Conservation (phyloP, 495 filamentous ascomycete genomes). For the Alectoria sarmentosa region DNA sequence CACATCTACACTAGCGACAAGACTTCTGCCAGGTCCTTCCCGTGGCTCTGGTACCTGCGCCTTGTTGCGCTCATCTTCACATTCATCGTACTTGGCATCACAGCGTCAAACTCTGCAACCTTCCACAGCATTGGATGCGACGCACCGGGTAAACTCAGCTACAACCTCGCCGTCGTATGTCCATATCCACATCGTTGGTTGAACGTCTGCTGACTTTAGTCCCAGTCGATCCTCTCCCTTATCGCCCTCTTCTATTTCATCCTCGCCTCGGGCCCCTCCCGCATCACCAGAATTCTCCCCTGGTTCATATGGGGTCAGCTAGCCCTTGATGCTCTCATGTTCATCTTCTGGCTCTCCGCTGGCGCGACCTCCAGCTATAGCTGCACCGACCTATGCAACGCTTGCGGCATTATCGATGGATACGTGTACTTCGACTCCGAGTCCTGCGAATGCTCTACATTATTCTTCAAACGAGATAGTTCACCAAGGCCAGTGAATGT, state of each 20-base stretch:
- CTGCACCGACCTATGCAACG: conserved; percentile 24
- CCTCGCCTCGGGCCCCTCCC: conserved; percentile 22
- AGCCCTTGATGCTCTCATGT: conserved; percentile 22
- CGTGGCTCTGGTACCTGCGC: conserved; percentile 23
- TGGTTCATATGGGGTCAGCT: conserved; percentile 21
- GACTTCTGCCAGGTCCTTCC: conserved; percentile 17
- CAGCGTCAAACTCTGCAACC: conserved; percentile 14
- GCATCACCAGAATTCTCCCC: conserved; percentile 18
- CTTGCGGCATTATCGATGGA: conserved; percentile 9
- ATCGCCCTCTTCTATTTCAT: conserved; percentile 20
- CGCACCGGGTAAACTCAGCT: conserved; percentile 18
- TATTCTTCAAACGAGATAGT: conserved; percentile 6
- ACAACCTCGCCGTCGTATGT: conserved; percentile 25
- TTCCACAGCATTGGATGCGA: conserved; percentile 18
- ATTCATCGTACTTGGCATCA: conserved; percentile 22
- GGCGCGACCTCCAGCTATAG: conserved; percentile 20
- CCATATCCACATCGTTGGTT: neutral
- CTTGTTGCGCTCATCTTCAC: conserved; percentile 22
- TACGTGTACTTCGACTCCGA: conserved; percentile 13
- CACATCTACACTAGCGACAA: conserved; percentile 25
- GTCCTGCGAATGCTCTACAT: conserved; percentile 4
- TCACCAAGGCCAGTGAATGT: conserved; percentile 1
- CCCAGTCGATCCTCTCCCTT: conserved; percentile 24
- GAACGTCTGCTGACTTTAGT: conserved; percentile 11
- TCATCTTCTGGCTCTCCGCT: conserved; percentile 25